Base-by-base conservation (phyloP, 139 green algal species). In the Asterochloris sp. region DNA sequence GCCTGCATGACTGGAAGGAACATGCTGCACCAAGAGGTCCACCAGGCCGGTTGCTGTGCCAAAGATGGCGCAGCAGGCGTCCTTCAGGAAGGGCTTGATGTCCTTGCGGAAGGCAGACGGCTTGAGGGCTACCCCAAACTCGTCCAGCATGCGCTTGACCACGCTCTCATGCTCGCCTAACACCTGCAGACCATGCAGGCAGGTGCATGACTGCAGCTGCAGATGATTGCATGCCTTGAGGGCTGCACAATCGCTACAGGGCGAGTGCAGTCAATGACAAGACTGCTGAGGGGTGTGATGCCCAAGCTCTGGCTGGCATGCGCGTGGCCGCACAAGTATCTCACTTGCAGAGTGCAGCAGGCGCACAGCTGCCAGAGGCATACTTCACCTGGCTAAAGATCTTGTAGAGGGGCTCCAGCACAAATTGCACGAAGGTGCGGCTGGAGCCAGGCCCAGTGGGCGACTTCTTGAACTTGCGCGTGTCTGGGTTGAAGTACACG, bases 391-490 rank as follows among this genome's bases (percentile, higher is more conserved):
- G 88, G 74, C 85, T 89, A 88, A 95, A 92, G 47, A 98, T 89
- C 90, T 99, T 99, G 92, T 99, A 99, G 83, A 99, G 86, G 13
- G 97, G 97, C 86, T 98, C 94, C 54, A 99, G 90, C 15, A 99
- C 83, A 76, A 98, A 99, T 78, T 97, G 87, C 80, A 99, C 94
- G 84, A 99, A 99, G 68, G 89, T 90, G 79, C 97, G 93, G 15
- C 62, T 62, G 16, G 38, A 67, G 54, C 84, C 87, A 74, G 86
- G 88, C 13, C 75, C 87, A 0, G 88, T 76, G 2, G 82, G 84
- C 17, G 93, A 78, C 82, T 93, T 96, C 29, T 91, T 87, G 89
- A 99, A 99, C 16, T 88, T 89, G 17, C 97, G 88, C 28, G 86
- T 94, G 77, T 94, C 73, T 28, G 87, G 26, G 29, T 98, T 83